Base-by-base conservation (phyloP, 352 stramenopile genomes). In the Phytophthora crassamura region DNA sequence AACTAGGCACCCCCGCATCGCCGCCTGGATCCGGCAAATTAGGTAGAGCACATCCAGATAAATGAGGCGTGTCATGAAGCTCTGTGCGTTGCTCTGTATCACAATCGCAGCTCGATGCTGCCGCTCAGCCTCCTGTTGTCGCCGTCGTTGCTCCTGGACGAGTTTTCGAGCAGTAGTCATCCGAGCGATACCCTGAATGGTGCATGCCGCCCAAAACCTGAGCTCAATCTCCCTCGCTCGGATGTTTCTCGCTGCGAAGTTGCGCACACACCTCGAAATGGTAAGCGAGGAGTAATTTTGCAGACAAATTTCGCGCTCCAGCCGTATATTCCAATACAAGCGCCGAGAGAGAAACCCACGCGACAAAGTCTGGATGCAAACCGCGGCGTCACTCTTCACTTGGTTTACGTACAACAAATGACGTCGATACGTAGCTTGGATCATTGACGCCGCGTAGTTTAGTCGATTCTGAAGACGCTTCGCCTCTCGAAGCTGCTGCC, bases 41-140 rank as follows among this genome's bases (percentile, higher is more conserved):
- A 90, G 66, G 51, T 90, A 90, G n/a, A 93, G 63, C 8, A 94
- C 80, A 48, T 94, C 84, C 34, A 93, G 67, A 51, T 91, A 95
- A 38, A 91, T 90, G n/a, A 90, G 65, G 7, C 85, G 77, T 9
- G 84, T 91, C 55, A 92, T 74, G 41, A 83, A 88, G 12, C 64
- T 66, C 7, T 80, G 79, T 5, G 55, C 64, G 25, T 80, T 84
- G 32, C 72, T 59, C 58, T 95, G 87, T 28, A 95, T 88, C 3
- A 75, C 14, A 0, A 72, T 67, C 0, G 84, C 82, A 25, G 82
- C 77, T 18, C 42, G 54, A 10, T 88, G 16, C 7, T 41, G 54
- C 15, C 35, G 41, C 18, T 57, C 40, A 11, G 68, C 54, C 40
- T 72, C 46, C 10, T 38, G 12, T 7, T 34, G 65, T 11, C 58